Percentiles rank a stretch among this genome's conserved stretches.
phyloP scores from a whole-genome alignment of 108 stramenopile genomes.

The Seminavis robusta region DNA sequence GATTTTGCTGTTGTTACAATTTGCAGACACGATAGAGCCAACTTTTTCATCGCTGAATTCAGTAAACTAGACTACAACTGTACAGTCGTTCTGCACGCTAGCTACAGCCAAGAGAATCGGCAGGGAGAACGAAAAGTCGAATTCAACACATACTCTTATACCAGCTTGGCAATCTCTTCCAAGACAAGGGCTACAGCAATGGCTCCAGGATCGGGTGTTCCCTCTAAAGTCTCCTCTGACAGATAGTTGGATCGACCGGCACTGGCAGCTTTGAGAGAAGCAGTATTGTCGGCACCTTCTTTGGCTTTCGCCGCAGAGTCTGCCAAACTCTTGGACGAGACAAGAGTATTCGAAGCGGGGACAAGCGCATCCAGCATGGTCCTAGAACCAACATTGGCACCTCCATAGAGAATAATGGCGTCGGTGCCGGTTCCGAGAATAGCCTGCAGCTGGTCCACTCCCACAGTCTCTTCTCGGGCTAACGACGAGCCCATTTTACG shows the following conservation, averaged over 20 bases:
- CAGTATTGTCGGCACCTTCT: slow-evolving; percentile 87
- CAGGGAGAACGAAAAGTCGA: too few relatives aligned
- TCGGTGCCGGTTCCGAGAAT: slow-evolving; percentile 86
- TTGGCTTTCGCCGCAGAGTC: slow-evolving; percentile 68
- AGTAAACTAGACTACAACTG: too few relatives aligned
- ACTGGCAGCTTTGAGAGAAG: slow-evolving; percentile 72
- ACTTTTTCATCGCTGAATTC: too few relatives aligned
- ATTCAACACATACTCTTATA: not conserved
- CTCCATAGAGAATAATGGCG: slow-evolving; percentile 89
- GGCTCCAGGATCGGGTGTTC: slow-evolving; percentile 97
- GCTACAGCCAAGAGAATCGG: not conserved
- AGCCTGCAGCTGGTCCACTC: slow-evolving; percentile 37
- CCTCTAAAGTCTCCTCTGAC: slow-evolving; percentile 62
- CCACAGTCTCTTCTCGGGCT: slow-evolving; percentile 36
- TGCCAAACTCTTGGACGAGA: slow-evolving; percentile 20
- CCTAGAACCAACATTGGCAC: slow-evolving; percentile 87
- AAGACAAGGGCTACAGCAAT: slow-evolving; percentile 90
- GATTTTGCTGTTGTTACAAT: too few relatives aligned
- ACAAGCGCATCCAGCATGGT: slow-evolving; percentile 97
- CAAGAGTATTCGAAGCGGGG: slow-evolving; percentile 65
- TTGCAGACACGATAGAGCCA: too few relatives aligned
- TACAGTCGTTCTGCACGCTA: not conserved
- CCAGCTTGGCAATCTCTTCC: slow-evolving; percentile 70
- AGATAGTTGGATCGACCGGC: slow-evolving; percentile 97
- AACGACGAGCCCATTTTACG: slow-evolving; percentile 64